Evolutionary conservation across 2,329 filamentous ascomycete species (phyloP), one percentile per base, ranked within the genome.

Genomic region (Talaromyces marneffei): DNA sequence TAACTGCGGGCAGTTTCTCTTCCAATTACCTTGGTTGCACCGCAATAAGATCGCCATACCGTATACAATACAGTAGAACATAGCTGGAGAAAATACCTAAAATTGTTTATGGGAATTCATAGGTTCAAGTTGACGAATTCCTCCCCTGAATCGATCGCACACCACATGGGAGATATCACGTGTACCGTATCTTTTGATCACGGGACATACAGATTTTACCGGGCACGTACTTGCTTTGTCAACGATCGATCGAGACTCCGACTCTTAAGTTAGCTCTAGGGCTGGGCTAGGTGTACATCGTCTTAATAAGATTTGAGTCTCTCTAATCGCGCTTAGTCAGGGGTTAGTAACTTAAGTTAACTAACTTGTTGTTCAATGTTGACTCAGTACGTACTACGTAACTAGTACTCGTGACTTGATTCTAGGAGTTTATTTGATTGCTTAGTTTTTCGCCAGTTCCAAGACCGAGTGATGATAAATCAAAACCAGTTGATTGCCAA

Each of bases 161-260:
- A 23, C 48, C 48, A 52, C 48, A 29, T 52, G 48, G 48, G 48
- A 14, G 29, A 14, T 16, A 52, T 52, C 48, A 52, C 48, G 48
- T 52, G 48, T 33, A 3, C 23, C 2, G 48, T 33, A 3, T 35
- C 2, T 23, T 35, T 23, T 29, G 48, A 52, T 52, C 48, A 52
- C 48, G 48, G 48, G 48, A 52, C 35, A 23, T 52, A 20, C n/a
- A 52, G 48, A 52, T 52, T 52, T 35, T 52, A 14, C n/a, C n/a
- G n/a, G n/a, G n/a, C n/a, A n/a, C 9, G 10, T 35, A 10, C 23
- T 16, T 18, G 27, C 29, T 20, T 14, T 20, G 46, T 31, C 46
- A 31, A 33, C 29, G 29, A 52, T 33, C 48, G 48, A 52, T 52
- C 48, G 10, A 33, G 29, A 33, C 29, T n/a, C 33, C n/a, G n/a